Evolutionary conservation across 805 yeast species (phyloP).

Genomic region (Kazachstania africana): DNA sequence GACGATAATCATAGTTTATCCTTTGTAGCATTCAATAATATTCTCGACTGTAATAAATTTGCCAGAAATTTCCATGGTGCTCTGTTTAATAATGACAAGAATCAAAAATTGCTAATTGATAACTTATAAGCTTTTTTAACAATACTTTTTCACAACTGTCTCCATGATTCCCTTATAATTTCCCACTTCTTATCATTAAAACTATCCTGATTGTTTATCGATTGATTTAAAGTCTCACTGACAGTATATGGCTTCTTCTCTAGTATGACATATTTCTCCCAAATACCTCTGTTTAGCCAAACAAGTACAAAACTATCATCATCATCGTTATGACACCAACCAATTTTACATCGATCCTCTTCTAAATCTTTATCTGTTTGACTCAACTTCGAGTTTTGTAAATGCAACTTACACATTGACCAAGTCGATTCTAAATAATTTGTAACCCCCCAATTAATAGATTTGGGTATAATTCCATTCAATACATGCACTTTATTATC

Average conservation of each 20-base stretch:
- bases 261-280: constrained; percentile 77
- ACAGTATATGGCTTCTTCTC: constrained; percentile 29
- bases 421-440: constrained; percentile 74
- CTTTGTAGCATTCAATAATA: constrained; percentile 31
- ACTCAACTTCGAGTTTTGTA: constrained; percentile 20
- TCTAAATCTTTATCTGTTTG: constrained; percentile 9
- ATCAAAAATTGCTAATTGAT: constrained; percentile 14
- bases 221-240: constrained; percentile 12
- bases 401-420: constrained; percentile 71
- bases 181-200: constrained; percentile 32
- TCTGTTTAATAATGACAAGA: constrained; percentile 7
- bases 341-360: constrained; percentile 22
- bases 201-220: no score
- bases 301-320: constrained; percentile 62
- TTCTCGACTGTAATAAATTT: constrained; percentile 38
- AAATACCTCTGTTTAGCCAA: constrained; percentile 61
- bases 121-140: constrained; percentile 3
- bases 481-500: constrained; percentile 54
- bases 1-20: constrained; percentile 11
- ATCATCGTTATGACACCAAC: constrained; percentile 28
- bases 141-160: constrained; percentile 30
- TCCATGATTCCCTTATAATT: constrained; percentile 62
- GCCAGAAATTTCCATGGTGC: constrained; percentile 41
- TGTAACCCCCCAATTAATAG: constrained; percentile 55
- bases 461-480: constrained; percentile 38